These are phyloP conservation scores for Paecilomyces sp. DNA, from an alignment of 2,329 filamentous ascomycete species.

Conservation along the genomic window DNA sequence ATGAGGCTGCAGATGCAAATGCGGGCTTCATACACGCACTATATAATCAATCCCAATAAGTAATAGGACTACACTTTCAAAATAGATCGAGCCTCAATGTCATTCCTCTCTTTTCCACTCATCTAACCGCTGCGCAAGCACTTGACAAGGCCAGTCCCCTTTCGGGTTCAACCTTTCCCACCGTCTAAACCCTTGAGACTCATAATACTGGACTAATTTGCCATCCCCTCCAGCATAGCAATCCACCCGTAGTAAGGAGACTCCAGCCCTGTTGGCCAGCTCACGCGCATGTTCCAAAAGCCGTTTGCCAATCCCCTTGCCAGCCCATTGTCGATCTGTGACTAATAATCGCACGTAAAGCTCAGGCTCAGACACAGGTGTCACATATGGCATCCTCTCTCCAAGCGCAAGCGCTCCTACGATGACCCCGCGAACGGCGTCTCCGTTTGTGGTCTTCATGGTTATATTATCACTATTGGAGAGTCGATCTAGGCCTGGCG, in stretches of 20 bases:
- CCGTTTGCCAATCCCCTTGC: conserved; percentile 4
- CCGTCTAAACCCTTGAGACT: conserved; percentile 9
- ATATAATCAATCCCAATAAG: no score
- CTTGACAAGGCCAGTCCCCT: conserved; percentile 4
- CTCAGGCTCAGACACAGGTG: conserved; percentile 8
- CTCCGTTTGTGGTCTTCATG: not conserved
- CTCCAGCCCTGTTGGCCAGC: conserved; percentile 4
- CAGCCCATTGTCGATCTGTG: conserved; percentile 7
- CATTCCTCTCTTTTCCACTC: not conserved
- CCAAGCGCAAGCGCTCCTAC: conserved; percentile 8
- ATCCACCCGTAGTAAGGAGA: conserved; percentile 9
- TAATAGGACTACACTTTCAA: no score
- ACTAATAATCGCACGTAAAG: conserved; percentile 9
- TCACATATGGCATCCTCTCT: conserved; percentile 8
- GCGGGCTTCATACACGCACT: no score
- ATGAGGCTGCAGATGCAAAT: no score
- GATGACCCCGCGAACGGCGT: not conserved
- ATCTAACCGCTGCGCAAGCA: conserved; percentile 1
- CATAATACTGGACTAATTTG: conserved; percentile 9
- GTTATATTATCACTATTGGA: not conserved
- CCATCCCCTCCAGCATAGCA: conserved; percentile 10
- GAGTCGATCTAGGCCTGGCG: not conserved
- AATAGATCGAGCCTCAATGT: not conserved
- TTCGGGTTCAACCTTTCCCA: not conserved
- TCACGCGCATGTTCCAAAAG: conserved; percentile 10